Evolutionary conservation across 176 grass and related monocot species (phyloP), one percentile per base, ranked within the genome.

Genomic region (Rhynchospora breviuscula): DNA sequence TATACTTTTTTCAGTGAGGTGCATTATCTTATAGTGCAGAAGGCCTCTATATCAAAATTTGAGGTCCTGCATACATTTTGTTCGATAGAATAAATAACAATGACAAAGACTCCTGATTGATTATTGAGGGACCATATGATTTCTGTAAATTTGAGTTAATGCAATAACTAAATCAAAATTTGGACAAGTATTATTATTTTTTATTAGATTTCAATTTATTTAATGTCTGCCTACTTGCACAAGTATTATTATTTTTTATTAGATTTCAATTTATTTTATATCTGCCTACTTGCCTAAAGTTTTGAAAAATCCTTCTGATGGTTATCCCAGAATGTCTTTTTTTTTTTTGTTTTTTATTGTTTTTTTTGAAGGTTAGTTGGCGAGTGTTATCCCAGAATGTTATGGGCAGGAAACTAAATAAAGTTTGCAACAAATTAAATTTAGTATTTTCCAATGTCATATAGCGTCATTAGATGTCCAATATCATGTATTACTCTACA

Each of bases 161-260:
- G 73, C 2, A 77, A 77, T 77, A 54, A 54, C 31, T 77, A 77
- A 11, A 76, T 47, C 71, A 23, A 76, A 70, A 52, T 29, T 76
- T 54, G 71, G 47, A 76, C 47, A 76, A 14, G 11, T 53, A 76
- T 53, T 76, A 52, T 52, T 15, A 1, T 52, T 72, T 49, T 26
- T 21, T 53, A 4, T 76, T 53, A 53, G 71, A 75, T 75, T 15
- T 76, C 21, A 22, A 74, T 75, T 52, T 75, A 6, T 44, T 35
- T 58, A 18, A 44, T n/a, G 13, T 69, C 33, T 69, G 66, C 66
- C 44, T 40, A 52, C 46, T 76, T 76, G 71, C 21, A 76, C 47
- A 76, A 14, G 11, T 53, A 76, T 53, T 76, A 52, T 52, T 15
- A 1, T 52, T 72, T 49, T 26, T 21, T 53, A 4, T 76, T 53